Base-by-base conservation (phyloP, 2,329 filamentous ascomycete species). In the Coniochaeta prunicola region DNA sequence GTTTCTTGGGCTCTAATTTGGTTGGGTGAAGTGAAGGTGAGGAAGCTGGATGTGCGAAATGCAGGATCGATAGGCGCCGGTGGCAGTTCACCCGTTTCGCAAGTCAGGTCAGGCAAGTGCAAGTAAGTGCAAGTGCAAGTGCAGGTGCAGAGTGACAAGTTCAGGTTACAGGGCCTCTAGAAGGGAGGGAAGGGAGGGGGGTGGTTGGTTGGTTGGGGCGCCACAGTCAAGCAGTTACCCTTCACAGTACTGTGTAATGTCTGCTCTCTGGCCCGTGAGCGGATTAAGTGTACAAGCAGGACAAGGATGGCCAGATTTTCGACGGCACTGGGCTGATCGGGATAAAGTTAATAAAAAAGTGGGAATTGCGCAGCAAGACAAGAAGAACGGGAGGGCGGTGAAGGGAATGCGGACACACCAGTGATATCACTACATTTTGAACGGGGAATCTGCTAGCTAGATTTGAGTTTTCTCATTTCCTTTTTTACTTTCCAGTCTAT, bases 271-370 rank as follows among this genome's bases (percentile, higher is more conserved):
- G 12, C 10, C 38, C 38, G 40, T 45, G 40, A 24, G 40, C 40
- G 40, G 40, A 45, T 45, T 45, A 26, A 5, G 36, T 17, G 13
- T 17, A 9, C 17, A n/a, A n/a, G n/a, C n/a, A n/a, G n/a, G 36
- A 15, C 45, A 50, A 28, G 45, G 45, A 50, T 50, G 45, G 45
- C 45, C 45, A 50, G 45, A 50, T 50, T 50, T 50, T 50, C n/a
- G 45, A 28, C 45, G 10, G 10, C 45, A 50, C 45, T 50, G 45
- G 45, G 45, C 45, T 50, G 45, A 50, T 50, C 45, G 45, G 45
- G 45, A 30, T 50, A 50, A 50, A 50, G 45, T 50, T 50, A 50
- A 50, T 50, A 28, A 50, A 28, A 50, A 50, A 50, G 45, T 50
- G 45, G 45, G 45, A 50, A 30, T 50, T 30, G 45, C 45, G 45